Evolutionary conservation across 164 flowering plant genomes (phyloP), one percentile per base, ranked within the genome.

Genomic region (Liriodendron chinense): DNA sequence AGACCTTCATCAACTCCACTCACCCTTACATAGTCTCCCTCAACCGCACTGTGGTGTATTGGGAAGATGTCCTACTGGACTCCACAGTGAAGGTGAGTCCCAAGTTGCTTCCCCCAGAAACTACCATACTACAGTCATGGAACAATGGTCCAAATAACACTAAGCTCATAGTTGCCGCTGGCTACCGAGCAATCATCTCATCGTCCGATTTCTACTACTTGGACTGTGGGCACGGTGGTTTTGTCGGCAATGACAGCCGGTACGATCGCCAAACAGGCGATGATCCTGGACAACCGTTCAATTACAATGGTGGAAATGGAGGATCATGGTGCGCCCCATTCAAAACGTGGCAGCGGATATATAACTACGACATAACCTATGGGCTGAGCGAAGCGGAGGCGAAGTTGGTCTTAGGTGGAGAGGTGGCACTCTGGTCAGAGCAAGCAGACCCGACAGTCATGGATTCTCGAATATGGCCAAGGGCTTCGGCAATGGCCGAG

Each of bases 321-420:
- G 97, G 97, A 1, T 95, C 99, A 7, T 95, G 98, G 99, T 95
- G 99, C 68, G 92, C 87, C 13, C 99, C 99, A 0, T 95, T 92
- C 75, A 92, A 95, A 78, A 92, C 97, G 26, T 95, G 99, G 99
- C 92, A 92, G 71, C 84, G 83, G 18, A 79, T 95, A 12, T 95
- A 95, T 66, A 86, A 91, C 65, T 93, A 95, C 67, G 98, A 95
- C 59, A 91, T 95, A 74, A 84, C 93, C 0, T 72, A 91, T 23
- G 94, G 94, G 22, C 73, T 95, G 79, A 91, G 22, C 2, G 83
- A 83, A 71, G 84, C 75, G 48, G 92, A 95, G 79, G 86, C 91
- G 0, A 79, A 79, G 79, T 53, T 92, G 81, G 97, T 95, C 59
- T 23, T 95, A 3, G 99, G 99, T 6, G 98, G 97, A 7, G 99